phyloP scores from a whole-genome alignment of 2,329 filamentous ascomycete genomes.

The Clarireedia sp. region DNA sequence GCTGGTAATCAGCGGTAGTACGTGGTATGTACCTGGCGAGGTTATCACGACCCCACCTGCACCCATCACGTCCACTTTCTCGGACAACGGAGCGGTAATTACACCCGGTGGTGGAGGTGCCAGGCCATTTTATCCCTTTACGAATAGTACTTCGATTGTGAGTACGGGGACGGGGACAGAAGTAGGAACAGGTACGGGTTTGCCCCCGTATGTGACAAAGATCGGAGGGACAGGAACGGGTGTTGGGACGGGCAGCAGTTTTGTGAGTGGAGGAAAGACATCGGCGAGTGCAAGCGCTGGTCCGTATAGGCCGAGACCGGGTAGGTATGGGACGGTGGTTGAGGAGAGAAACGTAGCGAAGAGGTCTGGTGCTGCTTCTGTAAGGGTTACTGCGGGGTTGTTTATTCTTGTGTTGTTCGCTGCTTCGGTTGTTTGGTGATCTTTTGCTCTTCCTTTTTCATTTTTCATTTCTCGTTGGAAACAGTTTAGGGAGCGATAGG shows the following conservation, averaged over 20 bases:
- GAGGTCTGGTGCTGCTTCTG: neutral
- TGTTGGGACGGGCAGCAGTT: neutral
- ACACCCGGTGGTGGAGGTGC: neutral
- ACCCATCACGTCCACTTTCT: neutral
- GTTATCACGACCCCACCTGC: neutral
- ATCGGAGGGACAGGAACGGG: neutral
- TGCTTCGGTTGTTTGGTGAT: neutral
- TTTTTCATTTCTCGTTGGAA: no score
- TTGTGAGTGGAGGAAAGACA: neutral
- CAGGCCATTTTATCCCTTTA: neutral
- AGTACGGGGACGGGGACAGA: neutral
- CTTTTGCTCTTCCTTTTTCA: no score
- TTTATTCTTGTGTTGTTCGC: neutral
- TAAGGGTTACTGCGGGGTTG: neutral
- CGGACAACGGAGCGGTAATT: neutral
- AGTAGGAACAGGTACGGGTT: neutral
- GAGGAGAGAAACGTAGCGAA: neutral
- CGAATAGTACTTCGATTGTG: neutral
- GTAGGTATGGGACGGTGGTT: neutral
- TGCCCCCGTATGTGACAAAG: no score
- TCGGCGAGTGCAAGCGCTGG: neutral
- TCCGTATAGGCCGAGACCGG: neutral
- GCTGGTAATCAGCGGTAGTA: neutral
- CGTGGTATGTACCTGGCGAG: neutral
- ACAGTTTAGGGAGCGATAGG: no score